Percentiles rank a stretch among this genome's conserved stretches.
These are phyloP conservation scores for Onygenales sp. DNA, from an alignment of 2,329 filamentous ascomycete genomes.

Conservation along the genomic window DNA sequence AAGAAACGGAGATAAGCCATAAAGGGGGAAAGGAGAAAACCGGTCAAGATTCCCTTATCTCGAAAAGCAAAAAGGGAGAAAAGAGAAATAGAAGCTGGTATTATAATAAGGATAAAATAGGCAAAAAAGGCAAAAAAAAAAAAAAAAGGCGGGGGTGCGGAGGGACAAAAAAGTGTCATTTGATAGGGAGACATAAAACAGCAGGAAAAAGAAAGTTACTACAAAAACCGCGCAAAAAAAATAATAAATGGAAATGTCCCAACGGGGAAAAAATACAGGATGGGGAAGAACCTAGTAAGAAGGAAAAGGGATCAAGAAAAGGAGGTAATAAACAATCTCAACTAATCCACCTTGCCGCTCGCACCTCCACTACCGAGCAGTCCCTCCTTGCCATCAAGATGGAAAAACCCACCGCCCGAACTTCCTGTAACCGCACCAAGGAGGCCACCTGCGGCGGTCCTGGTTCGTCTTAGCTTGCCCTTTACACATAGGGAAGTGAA, in stretches of 20 bases:
- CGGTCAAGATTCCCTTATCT: too few species aligned
- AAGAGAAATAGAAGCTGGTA: too few species aligned
- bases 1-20: not conserved
- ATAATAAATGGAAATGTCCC: too few species aligned
- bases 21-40: too few species aligned
- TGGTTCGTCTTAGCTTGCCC: slow-evolving; percentile 19
- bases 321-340: not conserved
- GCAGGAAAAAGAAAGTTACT: too few species aligned
- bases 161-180: too few species aligned
- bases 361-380: slow-evolving; percentile 28
- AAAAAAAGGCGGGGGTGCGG: too few species aligned
- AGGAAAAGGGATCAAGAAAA: not conserved
- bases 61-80: too few species aligned
- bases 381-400: slow-evolving; percentile 40
- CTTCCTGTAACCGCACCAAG: slow-evolving; percentile 22
- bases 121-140: not conserved
- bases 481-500: slow-evolving; percentile 24
- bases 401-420: slow-evolving; percentile 34
- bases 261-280: too few species aligned
- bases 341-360: slow-evolving; percentile 39
- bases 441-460: slow-evolving; percentile 23
- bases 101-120: too few species aligned
- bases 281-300: not conserved
- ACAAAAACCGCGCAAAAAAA: too few species aligned
- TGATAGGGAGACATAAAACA: too few species aligned